Conservation (phyloP, 1,284 basidiomycete genomes). For the Porogramme epimiltina region DNA sequence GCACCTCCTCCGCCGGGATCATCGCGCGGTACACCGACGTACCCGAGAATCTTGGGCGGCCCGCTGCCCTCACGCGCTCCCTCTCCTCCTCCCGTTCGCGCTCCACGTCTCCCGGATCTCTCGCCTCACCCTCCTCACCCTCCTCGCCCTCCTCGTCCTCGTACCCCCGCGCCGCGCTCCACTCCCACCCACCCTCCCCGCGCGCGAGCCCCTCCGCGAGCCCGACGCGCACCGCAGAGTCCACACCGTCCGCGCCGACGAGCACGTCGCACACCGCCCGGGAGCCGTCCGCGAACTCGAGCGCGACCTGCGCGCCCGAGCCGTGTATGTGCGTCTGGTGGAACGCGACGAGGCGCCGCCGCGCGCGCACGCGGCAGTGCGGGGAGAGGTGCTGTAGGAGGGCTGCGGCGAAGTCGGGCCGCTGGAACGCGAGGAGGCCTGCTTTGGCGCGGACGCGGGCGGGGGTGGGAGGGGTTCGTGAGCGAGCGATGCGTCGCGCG, state of each 20-base stretch:
- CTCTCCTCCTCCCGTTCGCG: constrained; percentile 15
- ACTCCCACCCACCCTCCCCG: too few relatives aligned
- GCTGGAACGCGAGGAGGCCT: constrained; percentile 42
- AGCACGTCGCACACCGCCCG: constrained; percentile 46
- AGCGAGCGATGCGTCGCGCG: too few relatives aligned
- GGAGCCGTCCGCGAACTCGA: constrained; percentile 48
- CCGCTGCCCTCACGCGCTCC: constrained; percentile 20
- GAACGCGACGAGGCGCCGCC: constrained; percentile 43
- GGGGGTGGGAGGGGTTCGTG: background rate
- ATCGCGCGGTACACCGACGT: constrained; percentile 41
- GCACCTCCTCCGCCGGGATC: constrained; percentile 38
- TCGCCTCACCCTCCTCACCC: constrained; percentile 18
- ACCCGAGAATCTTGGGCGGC: constrained; percentile 36
- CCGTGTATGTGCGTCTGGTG: constrained; percentile 19
- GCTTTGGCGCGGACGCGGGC: constrained; percentile 31
- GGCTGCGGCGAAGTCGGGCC: constrained; percentile 44
- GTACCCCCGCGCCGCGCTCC: constrained; percentile 6
- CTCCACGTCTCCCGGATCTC: constrained; percentile 15
- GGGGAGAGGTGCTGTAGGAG: constrained; percentile 37
- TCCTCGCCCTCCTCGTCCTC: constrained; percentile 20
- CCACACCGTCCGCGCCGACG: constrained; percentile 51
- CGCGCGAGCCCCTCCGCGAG: constrained; percentile 28
- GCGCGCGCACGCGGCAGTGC: constrained; percentile 34
- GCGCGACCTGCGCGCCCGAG: constrained; percentile 25
- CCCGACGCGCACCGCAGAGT: constrained; percentile 31